Evolutionary conservation across 257 asterid species (phyloP), one percentile per base, ranked within the genome.

Genomic region (Jacaranda copaia): DNA sequence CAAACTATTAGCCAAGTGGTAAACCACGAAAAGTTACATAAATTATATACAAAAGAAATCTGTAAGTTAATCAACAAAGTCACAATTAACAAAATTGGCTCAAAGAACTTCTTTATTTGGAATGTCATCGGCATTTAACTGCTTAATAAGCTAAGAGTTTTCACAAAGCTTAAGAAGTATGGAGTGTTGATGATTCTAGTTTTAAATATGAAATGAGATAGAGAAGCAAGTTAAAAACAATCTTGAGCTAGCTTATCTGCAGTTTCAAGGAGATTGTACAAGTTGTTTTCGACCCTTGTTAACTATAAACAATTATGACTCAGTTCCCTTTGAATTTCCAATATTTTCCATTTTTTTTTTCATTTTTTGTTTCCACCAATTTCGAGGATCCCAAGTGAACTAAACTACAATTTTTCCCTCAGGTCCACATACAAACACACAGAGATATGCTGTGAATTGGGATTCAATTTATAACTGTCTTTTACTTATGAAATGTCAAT

Each of bases 361-460:
- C 62, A 64, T 49, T 36, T 48, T 49, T 62, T 11, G 32, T 13
- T 38, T 74, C 70, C 39, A 62, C 25, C 79, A 46, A 20, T 58
- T 32, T 43, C 43, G 10, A 61, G 67, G 16, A 40, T 76, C 48
- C 40, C 69, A 38, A 57, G 20, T 20, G 74, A 66, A 52, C 11
- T 16, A 38, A 38, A 15, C 4, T 48, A 49, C 14, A 14, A 7
- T 19, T 65, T 38, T 19, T 12, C 76, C 53, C 72, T 46, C 45
- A 8, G 56, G 43, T 53, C 20, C 80, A 71, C 3, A 14, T 32
- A 58, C 59, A 20, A 5, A 48, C 15, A 25, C 60, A 53, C 14
- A 53, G 3, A 45, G 10, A 71, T 3, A 40, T 32, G 5, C 18
- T 20, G 6, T 4, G 16, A 14, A 55, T 13, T 40, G 32, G 10